Evolutionary conservation across 768 basidiomycete species (phyloP).

Genomic region (Cystofilobasidium bisporidii): DNA sequence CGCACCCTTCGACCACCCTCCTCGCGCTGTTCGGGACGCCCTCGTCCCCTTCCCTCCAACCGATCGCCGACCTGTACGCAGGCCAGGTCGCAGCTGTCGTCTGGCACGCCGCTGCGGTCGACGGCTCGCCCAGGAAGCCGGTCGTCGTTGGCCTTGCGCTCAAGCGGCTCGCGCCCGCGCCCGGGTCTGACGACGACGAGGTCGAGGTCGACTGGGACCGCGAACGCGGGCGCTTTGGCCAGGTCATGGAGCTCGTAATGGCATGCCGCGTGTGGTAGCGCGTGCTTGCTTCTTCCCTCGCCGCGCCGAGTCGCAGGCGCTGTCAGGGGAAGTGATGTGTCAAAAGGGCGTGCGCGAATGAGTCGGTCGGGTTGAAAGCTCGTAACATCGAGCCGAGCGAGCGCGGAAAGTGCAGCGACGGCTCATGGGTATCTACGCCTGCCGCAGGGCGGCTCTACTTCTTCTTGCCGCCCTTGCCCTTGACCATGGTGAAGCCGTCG

Average conservation of each 20-base stretch:
- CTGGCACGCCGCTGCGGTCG: conserved; percentile 52
- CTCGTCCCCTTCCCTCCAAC: conserved; percentile 57
- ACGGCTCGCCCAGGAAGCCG: conserved; percentile 46
- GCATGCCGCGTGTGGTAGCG: conserved; percentile 2
- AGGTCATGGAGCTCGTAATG: conserved; percentile 14
- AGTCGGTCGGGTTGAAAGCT: too few species aligned
- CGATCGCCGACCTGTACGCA: conserved; percentile 68
- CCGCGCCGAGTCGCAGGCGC: too few species aligned
- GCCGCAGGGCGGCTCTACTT: background rate
- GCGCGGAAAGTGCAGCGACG: too few species aligned
- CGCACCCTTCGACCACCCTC: conserved; percentile 57
- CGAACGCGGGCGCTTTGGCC: conserved; percentile 3
- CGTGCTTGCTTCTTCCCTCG: too few species aligned
- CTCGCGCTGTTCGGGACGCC: conserved; percentile 67
- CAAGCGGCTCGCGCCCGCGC: conserved; percentile 27
- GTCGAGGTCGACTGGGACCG: conserved; percentile 1
- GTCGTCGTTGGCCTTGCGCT: conserved; percentile 71
- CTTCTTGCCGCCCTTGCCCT: conserved; percentile 38
- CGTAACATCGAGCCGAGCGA: too few species aligned
- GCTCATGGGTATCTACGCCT: too few species aligned
- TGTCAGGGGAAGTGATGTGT: too few species aligned
- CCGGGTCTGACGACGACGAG: background rate
- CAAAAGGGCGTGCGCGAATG: too few species aligned
- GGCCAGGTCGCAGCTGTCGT: conserved; percentile 78
- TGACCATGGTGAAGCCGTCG: conserved; percentile 80